Conservation (phyloP, 1,284 basidiomycete species). For the Boletus sp. region DNA sequence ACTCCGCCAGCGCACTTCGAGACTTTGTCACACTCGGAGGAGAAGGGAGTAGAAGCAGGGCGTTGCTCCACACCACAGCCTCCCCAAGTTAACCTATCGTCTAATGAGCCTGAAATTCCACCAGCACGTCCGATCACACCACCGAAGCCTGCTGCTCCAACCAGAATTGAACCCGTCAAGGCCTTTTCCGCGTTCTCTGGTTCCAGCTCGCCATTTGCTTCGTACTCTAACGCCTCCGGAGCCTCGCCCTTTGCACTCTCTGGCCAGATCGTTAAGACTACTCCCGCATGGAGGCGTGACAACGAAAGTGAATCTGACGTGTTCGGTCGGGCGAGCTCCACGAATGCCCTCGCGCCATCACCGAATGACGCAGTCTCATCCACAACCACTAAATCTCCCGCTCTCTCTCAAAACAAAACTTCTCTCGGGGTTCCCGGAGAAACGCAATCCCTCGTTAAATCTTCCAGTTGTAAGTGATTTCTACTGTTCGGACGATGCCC, state of each 20-base stretch:
- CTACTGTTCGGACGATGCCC: neutral
- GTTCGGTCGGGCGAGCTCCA: slow-evolving; percentile 7
- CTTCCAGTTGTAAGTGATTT: slow-evolving; percentile 16
- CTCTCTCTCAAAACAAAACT: neutral
- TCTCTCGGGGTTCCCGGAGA: neutral
- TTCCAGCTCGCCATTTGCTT: slow-evolving; percentile 42
- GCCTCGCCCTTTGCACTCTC: slow-evolving; percentile 25
- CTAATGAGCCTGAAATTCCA: slow-evolving; percentile 15
- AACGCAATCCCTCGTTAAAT: slow-evolving; percentile 8
- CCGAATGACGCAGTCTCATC: slow-evolving; percentile 16
- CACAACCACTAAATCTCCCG: neutral
- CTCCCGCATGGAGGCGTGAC: slow-evolving; percentile 28
- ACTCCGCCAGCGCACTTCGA: slow-evolving; percentile 1
- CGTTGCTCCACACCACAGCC: slow-evolving; percentile 17
- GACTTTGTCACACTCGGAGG: slow-evolving; percentile 1
- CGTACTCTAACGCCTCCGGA: slow-evolving; percentile 27
- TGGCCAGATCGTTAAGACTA: slow-evolving; percentile 10
- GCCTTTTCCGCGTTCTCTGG: slow-evolving; percentile 48
- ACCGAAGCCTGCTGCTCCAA: slow-evolving; percentile 8
- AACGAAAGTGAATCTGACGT: slow-evolving; percentile 7
- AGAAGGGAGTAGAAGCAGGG: slow-evolving; percentile 10
- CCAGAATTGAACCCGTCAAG: slow-evolving; percentile 11
- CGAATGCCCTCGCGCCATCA: slow-evolving; percentile 13
- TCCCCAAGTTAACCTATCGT: neutral
- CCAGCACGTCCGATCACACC: slow-evolving; percentile 18